Evolutionary conservation across 2,329 filamentous ascomycete genomes (phyloP).

Genomic region (Cercospora zeina): DNA sequence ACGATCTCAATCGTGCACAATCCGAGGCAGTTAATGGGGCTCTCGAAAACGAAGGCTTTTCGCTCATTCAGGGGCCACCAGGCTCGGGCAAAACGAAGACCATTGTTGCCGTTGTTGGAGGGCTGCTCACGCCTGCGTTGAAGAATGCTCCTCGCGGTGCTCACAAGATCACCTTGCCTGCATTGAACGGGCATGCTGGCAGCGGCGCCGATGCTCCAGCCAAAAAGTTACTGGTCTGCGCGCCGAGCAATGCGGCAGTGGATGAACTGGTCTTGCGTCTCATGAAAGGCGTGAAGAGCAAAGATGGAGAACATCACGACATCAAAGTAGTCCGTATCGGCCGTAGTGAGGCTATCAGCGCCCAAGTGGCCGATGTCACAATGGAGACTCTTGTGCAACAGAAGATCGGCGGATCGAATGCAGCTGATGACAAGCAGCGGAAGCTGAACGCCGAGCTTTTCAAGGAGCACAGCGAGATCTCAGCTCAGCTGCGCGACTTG

Average conservation of each 20-base stretch:
- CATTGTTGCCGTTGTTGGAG: constrained; percentile 92
- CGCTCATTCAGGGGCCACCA: constrained; percentile 90
- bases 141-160: constrained; percentile 45
- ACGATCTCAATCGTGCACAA: constrained; percentile 83
- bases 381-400: constrained; percentile 86
- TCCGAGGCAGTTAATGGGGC: constrained; percentile 89
- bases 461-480: constrained; percentile 61
- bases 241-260: constrained; percentile 97
- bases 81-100: constrained; percentile 95
- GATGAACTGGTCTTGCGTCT: constrained; percentile 93
- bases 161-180: constrained; percentile 43
- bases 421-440: constrained; percentile 45
- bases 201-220: constrained; percentile 43
- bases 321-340: constrained; percentile 88
- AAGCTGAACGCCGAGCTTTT: constrained; percentile 68
- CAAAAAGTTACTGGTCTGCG: constrained; percentile 93
- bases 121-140: constrained; percentile 66
- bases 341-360: constrained; percentile 87
- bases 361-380: constrained; percentile 84
- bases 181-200: constrained; percentile 24
- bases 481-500: constrained; percentile 68
- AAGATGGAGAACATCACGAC: constrained; percentile 68
- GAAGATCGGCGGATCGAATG: constrained; percentile 55
- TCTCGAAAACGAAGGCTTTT: constrained; percentile 94
- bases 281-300: constrained; percentile 80